Base-by-base conservation (phyloP, 1,284 basidiomycete genomes). In the Peniophora sp. region DNA sequence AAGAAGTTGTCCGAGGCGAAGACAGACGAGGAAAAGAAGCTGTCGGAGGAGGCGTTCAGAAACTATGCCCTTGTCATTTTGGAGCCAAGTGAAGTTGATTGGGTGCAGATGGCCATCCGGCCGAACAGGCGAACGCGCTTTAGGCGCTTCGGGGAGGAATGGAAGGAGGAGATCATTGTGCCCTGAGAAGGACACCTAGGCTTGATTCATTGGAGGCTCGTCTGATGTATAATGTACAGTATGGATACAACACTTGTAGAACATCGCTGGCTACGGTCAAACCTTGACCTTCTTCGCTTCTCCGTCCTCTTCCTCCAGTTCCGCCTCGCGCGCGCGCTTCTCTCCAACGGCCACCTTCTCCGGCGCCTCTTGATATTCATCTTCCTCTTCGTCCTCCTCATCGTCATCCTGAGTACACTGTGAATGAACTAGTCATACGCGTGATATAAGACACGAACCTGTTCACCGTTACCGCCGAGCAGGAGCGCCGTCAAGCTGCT, bases 21-120 rank as follows among this genome's bases (percentile, higher is more conserved):
- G 54, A 70, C 62, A 54, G 69, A 70, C n/a, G 61, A 64, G 48
- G 71, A 73, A n/a, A 61, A 54, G 58, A 65, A 59, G 60, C 68
- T 75, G 47, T 69, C 74, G 69, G 70, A 75, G 49, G 62, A 54
- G 18, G 81, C 86, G 23, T 62, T 83, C 51, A 55, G 62, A 11
- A 83, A 85, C 59, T 88, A 86, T 57, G 77, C 81, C 9, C 61
- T 88, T 58, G 60, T 88, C 39, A 57, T 86, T 12, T 65, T 88
- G 35, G 84, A 88, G 54, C 82, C 85, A 3, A 58, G 64, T 1
- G 72, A 77, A 51, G 77, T 87, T 39, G 85, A 88, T 60, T 78
- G 77, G 64, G 59, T 79, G 3, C 81, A 84, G 59, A 59, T 88
- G 46, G 73, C 66, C 0, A 67, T 72, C 10, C 52, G 66, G 17